Evolutionary conservation across 2,329 filamentous ascomycete species (phyloP).

Genomic region (Diaporthe ilicicola): DNA sequence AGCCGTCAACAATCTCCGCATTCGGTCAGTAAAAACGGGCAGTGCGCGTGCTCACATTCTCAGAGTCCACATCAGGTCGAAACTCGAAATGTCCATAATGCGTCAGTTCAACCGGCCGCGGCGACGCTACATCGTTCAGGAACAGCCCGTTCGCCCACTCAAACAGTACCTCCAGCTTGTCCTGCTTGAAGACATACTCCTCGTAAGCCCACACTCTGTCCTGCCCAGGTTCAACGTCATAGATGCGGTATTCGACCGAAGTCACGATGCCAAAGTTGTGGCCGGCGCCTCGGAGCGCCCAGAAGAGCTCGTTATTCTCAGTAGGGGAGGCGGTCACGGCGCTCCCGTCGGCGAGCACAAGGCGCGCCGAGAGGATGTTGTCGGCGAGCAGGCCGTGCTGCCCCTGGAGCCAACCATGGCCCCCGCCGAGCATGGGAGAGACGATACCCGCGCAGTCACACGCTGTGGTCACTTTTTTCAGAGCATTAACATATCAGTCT

Average conservation of each 20-base stretch:
- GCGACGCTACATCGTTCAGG: neutral
- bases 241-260: neutral
- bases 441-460: conserved; percentile 25
- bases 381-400: conserved; percentile 6
- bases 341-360: conserved; percentile 16
- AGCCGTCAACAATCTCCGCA: too few species aligned
- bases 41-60: neutral
- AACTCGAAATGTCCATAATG: conserved; percentile 19
- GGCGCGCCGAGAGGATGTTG: conserved; percentile 5
- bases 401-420: conserved; percentile 25
- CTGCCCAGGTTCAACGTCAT: conserved; percentile 11
- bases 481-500: neutral
- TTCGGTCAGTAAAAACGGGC: neutral
- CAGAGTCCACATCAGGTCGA: neutral
- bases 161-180: conserved; percentile 22
- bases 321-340: neutral
- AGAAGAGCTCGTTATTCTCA: conserved; percentile 53
- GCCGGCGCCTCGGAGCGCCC: conserved; percentile 44
- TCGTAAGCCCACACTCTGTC: conserved; percentile 3
- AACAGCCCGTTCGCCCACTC: conserved; percentile 7
- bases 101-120: conserved; percentile 23
- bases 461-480: neutral
- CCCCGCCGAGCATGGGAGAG: conserved; percentile 13
- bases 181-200: conserved; percentile 23
- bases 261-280: conserved; percentile 36